Percentiles rank a stretch among this genome's conserved stretches.
phyloP scores from a whole-genome alignment of 495 filamentous ascomycete genomes.

The Halenospora varia region DNA sequence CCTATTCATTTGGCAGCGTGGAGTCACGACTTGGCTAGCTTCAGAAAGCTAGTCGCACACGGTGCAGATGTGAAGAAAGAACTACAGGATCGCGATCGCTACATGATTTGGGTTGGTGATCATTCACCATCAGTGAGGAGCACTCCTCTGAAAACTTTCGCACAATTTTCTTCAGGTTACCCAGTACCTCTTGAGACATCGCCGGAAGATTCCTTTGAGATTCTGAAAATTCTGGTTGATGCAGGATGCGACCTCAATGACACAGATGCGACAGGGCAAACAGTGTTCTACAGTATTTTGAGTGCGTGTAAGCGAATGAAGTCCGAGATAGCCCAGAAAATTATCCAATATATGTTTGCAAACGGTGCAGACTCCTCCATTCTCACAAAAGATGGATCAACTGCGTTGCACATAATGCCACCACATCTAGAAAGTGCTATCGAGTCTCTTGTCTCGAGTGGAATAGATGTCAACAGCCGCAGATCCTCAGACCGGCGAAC shows the following conservation, averaged over 20 bases:
- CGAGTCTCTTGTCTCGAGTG: constrained; percentile 6
- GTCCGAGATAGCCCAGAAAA: neutral
- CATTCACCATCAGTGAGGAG: neutral
- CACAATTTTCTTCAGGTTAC: neutral
- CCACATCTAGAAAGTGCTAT: neutral
- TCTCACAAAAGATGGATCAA: constrained; percentile 13
- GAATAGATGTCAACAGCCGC: constrained; percentile 9
- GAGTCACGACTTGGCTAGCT: neutral
- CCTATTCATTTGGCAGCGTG: constrained; percentile 10
- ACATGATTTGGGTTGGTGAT: neutral
- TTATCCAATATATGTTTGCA: constrained; percentile 16
- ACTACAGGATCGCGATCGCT: neutral
- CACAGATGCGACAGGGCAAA: constrained; percentile 11
- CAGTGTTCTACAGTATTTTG: constrained; percentile 11
- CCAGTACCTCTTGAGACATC: neutral
- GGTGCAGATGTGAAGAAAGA: neutral
- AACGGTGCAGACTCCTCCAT: constrained; percentile 26
- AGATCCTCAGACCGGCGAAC: constrained; percentile 4
- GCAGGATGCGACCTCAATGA: constrained; percentile 24
- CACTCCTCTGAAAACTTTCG: constrained; percentile 4
- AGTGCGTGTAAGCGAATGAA: neutral
- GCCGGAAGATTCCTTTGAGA: neutral
- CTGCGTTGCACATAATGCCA: constrained; percentile 5
- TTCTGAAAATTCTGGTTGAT: constrained; percentile 17
- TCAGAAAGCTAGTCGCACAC: neutral